These are phyloP conservation scores for Cornus florida DNA, from an alignment of 148 eudicot species.

Conservation along the genomic window DNA sequence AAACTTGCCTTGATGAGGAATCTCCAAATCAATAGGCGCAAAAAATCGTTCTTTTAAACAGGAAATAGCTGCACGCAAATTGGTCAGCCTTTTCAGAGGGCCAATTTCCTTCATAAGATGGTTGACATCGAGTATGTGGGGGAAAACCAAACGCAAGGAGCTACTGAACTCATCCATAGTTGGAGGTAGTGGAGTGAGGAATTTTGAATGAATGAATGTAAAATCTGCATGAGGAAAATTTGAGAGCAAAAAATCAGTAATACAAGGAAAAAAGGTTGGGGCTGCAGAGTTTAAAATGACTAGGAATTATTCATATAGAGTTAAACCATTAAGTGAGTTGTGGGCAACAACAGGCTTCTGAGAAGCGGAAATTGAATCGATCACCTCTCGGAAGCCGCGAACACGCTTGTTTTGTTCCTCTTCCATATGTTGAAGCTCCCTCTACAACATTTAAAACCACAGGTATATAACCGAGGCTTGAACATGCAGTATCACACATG, in stretches of 20 bases:
- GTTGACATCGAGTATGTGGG: slow-evolving; percentile 62
- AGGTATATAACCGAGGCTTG: background rate
- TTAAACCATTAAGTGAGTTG: slow-evolving; percentile 79
- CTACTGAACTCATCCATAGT: slow-evolving; percentile 61
- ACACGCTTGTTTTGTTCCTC: slow-evolving; percentile 60
- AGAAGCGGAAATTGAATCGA: slow-evolving; percentile 83
- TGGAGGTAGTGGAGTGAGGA: slow-evolving; percentile 74
- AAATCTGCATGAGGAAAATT: slow-evolving; percentile 60
- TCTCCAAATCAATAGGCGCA: slow-evolving; percentile 64
- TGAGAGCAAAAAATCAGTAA: background rate
- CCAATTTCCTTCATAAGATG: slow-evolving; percentile 75
- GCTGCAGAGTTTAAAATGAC: slow-evolving; percentile 9
- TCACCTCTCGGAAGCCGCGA: slow-evolving; percentile 94
- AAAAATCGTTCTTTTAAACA: slow-evolving; percentile 61
- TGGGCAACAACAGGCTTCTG: slow-evolving; percentile 86
- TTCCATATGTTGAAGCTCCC: slow-evolving; percentile 61
- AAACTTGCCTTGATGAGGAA: slow-evolving; percentile 65
- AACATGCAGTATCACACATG: background rate
- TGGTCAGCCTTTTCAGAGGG: slow-evolving; percentile 49
- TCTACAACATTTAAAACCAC: slow-evolving; percentile 28
- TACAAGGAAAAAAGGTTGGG: background rate
- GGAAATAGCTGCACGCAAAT: slow-evolving; percentile 66
- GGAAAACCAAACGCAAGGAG: slow-evolving; percentile 56
- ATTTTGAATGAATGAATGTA: slow-evolving; percentile 74
- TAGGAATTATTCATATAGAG: slow-evolving; percentile 12